Evolutionary conservation across 2,329 filamentous ascomycete species (phyloP).

Genomic region (Fusarium circinatum): DNA sequence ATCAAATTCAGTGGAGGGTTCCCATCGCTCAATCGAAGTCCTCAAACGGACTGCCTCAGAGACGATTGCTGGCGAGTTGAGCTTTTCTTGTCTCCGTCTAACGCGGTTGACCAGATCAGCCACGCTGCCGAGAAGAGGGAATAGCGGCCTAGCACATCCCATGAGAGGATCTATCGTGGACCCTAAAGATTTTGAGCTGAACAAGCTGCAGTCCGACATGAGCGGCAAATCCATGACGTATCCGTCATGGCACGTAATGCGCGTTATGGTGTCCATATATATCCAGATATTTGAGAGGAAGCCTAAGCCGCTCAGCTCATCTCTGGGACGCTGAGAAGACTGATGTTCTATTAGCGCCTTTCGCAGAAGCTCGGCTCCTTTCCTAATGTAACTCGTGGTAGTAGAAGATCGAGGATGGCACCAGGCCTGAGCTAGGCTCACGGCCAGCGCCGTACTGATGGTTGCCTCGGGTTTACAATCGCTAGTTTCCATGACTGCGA

Average conservation of each 20-base stretch:
- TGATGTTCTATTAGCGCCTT: neutral
- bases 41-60: neutral
- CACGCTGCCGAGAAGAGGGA: neutral
- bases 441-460: neutral
- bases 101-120: neutral
- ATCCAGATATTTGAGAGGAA: neutral
- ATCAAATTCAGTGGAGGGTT: neutral
- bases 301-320: neutral
- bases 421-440: neutral
- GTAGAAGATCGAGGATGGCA: neutral
- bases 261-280: neutral
- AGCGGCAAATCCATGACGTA: neutral
- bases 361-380: neutral
- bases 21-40: neutral
- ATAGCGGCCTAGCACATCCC: neutral
- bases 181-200: neutral
- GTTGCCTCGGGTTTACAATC: neutral
- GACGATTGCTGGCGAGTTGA: neutral
- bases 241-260: neutral
- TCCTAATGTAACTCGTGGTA: neutral
- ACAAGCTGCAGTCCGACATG: neutral
- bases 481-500: neutral
- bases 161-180: neutral
- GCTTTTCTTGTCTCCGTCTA: neutral
- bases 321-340: neutral